A percentile compares a stretch with the other conserved stretches of the same genome.
Conservation (phyloP, 805 yeast genomes). For the Lachancea cidri region DNA sequence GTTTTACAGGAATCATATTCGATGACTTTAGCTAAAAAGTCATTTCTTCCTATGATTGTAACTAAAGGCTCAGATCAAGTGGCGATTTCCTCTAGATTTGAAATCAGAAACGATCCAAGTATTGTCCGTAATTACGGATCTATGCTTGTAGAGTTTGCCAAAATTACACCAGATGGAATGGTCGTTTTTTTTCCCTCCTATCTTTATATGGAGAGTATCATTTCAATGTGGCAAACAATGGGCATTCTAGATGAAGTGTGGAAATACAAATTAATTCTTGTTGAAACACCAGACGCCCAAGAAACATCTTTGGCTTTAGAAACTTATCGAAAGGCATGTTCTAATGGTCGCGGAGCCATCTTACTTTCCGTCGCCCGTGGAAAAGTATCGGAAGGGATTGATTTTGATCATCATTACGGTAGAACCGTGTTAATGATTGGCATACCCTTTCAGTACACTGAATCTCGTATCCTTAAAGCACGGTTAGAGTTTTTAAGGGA, state of each 20-base stretch:
- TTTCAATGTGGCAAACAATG: slow-evolving; percentile 98
- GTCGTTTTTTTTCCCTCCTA: slow-evolving; percentile 97
- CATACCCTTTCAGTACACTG: slow-evolving; percentile 98
- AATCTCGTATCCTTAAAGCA: slow-evolving; percentile 92
- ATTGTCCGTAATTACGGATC: slow-evolving; percentile 97
- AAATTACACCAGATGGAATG: slow-evolving; percentile 95
- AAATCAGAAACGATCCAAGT: slow-evolving; percentile 95
- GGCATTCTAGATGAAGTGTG: slow-evolving; percentile 97
- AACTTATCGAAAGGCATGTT: slow-evolving; percentile 92
- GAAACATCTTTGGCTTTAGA: slow-evolving; percentile 95
- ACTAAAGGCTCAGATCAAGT: slow-evolving; percentile 99
- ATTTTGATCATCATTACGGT: slow-evolving; percentile 98
- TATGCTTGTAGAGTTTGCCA: slow-evolving; percentile 83
- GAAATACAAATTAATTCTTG: slow-evolving; percentile 91
- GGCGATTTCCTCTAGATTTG: slow-evolving; percentile 92
- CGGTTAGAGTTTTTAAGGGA: slow-evolving; percentile 90
- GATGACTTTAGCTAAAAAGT: slow-evolving; percentile 88
- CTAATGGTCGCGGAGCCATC: slow-evolving; percentile 97
- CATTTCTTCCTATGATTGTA: slow-evolving; percentile 91
- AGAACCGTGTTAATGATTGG: slow-evolving; percentile 98
- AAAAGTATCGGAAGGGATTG: slow-evolving; percentile 97
- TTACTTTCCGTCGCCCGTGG: slow-evolving; percentile 97
- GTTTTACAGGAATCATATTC: slow-evolving; percentile 92
- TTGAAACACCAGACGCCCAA: slow-evolving; percentile 98
- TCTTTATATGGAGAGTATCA: slow-evolving; percentile 95